Evolutionary conservation across 345 rosid species (phyloP), one percentile per base, ranked within the genome.

Genomic region (Eucalyptus tenuipes): DNA sequence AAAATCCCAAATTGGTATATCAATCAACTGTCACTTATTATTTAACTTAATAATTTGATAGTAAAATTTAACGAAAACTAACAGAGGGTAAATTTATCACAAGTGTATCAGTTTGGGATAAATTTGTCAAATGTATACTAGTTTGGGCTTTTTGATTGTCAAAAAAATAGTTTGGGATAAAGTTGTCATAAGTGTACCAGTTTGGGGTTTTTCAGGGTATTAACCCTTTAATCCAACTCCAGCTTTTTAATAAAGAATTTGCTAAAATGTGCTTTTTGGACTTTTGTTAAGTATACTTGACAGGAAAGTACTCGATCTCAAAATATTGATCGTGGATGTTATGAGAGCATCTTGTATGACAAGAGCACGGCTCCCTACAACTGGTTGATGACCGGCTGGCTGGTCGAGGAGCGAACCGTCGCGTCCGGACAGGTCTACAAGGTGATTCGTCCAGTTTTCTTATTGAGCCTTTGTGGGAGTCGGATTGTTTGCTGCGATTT

Each of bases 231-330:
- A 52, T 18, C 4, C 18, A 52, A 52, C 0, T 52, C 57, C 57
- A 52, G 10, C 9, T n/a, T 13, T 64, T n/a, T 16, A n/a, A n/a
- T 7, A 13, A 64, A n/a, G 10, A 64, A 14, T 16, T 64, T 64
- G 18, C 5, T 64, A n/a, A 1, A 4, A 33, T n/a, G 75, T 64
- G 3, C 17, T n/a, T 7, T 61, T 4, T 4, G 0, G 5, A 15
- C 18, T 14, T 64, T 64, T 7, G 5, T 64, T n/a, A n/a, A n/a
- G 18, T 14, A 7, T 64, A 15, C 75, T 64, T n/a, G 75, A 64
- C 17, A 2, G 7, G 20, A 17, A 14, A 64, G 75, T 64, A 64
- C 17, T 64, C 3, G 37, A 14, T 64, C 33, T n/a, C 9, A 64
- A 64, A n/a, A n/a, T n/a, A 64, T 14, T 15, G 16, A 64, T n/a